These are phyloP conservation scores for Hemileccinum rubropunctum DNA, from an alignment of 768 basidiomycete genomes.

Conservation along the genomic window DNA sequence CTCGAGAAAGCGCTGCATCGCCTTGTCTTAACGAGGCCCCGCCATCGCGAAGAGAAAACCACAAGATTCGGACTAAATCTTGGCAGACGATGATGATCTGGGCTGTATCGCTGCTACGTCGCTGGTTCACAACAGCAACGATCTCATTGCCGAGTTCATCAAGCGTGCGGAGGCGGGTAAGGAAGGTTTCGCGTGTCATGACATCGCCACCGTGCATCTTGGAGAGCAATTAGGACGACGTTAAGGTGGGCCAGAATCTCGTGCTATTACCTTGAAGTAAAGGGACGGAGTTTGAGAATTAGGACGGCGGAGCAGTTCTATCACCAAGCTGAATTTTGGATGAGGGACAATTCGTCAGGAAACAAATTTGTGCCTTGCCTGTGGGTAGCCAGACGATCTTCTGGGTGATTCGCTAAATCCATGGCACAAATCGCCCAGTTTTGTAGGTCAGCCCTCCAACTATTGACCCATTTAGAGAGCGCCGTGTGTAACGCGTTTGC, in stretches of 20 bases:
- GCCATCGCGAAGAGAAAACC: conserved; percentile 31
- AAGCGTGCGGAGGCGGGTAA: conserved; percentile 12
- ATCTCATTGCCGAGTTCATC: conserved; percentile 17
- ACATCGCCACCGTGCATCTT: conserved; percentile 27
- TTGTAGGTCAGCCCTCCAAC: conserved; percentile 20
- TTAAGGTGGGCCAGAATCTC: neutral
- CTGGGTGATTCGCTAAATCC: conserved; percentile 26
- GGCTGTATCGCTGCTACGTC: conserved; percentile 23
- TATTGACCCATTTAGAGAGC: conserved; percentile 27
- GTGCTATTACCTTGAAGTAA: conserved; percentile 20
- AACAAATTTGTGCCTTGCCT: conserved; percentile 6
- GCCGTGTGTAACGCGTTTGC: conserved; percentile 17
- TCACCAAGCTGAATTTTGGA: conserved; percentile 15
- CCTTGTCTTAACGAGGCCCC: conserved; percentile 18
- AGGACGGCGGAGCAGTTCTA: conserved; percentile 19
- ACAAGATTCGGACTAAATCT: conserved; percentile 24
- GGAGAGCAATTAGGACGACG: neutral
- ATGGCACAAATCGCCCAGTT: conserved; percentile 21
- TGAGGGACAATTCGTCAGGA: neutral
- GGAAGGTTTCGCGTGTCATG: conserved; percentile 18
- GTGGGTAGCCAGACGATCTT: conserved; percentile 26
- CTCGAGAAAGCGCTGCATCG: conserved; percentile 15
- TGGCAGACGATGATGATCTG: conserved; percentile 26
- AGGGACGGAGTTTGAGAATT: conserved; percentile 13
- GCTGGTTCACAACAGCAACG: conserved; percentile 18